Percentiles rank a stretch among this genome's conserved stretches.
phyloP scores from a whole-genome alignment of 768 basidiomycete genomes.

The Boletus fagicola region DNA sequence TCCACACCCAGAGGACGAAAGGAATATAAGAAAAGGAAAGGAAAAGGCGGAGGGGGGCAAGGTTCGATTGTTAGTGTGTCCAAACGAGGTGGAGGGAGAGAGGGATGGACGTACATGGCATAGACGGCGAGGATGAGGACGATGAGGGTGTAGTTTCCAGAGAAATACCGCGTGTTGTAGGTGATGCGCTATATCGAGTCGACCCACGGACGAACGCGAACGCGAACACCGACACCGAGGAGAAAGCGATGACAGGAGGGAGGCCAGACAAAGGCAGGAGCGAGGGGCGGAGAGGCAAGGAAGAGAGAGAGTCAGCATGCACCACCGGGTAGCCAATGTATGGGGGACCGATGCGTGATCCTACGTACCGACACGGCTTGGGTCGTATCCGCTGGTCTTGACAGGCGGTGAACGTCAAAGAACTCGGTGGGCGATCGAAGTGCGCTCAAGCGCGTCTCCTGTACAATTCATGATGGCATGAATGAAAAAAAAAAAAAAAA shows the following conservation, averaged over 20 bases:
- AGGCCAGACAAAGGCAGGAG: too few relatives aligned
- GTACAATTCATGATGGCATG: background rate
- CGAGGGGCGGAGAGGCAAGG: too few relatives aligned
- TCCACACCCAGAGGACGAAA: background rate
- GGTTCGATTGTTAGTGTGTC: background rate
- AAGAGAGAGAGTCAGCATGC: background rate
- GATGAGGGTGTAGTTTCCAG: constrained; percentile 86
- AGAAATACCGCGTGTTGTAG: constrained; percentile 91
- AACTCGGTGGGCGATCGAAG: constrained; percentile 74
- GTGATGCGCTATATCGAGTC: constrained; percentile 69
- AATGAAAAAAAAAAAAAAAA: background rate
- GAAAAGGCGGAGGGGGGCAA: too few relatives aligned
- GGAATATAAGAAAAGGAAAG: background rate
- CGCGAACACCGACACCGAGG: too few relatives aligned
- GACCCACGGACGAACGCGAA: background rate
- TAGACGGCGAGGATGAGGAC: constrained; percentile 79
- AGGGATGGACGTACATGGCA: constrained; percentile 58
- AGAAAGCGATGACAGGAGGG: too few relatives aligned
- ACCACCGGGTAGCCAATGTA: background rate
- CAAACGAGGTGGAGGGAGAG: background rate
- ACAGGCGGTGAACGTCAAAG: constrained; percentile 80
- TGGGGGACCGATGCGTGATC: background rate
- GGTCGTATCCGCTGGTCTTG: constrained; percentile 80
- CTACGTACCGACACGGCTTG: constrained; percentile 67
- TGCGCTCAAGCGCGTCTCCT: constrained; percentile 80